Percentiles rank a stretch among this genome's conserved stretches.
Conservation (phyloP, 2,329 filamentous ascomycete species). For the Monosporascus sp. region DNA sequence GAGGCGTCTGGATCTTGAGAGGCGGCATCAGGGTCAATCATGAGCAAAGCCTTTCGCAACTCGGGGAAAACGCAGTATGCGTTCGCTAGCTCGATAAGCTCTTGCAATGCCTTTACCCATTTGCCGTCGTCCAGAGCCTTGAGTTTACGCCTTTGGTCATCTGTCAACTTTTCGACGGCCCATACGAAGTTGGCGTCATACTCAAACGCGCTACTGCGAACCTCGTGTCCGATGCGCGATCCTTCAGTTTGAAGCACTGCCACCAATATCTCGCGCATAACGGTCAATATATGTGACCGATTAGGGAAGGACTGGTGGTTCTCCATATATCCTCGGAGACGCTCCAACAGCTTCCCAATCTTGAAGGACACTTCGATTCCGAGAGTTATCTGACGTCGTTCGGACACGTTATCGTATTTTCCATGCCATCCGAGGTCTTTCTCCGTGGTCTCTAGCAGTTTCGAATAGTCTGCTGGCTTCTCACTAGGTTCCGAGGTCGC, state of each 20-base stretch:
- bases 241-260: constrained; percentile 1
- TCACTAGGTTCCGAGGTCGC: constrained; percentile 3
- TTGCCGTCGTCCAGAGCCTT: constrained; percentile 1
- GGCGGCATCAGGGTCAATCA: background rate
- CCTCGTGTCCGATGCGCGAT: constrained; percentile 3
- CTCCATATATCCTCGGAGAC: constrained; percentile 2
- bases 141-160: background rate
- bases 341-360: background rate
- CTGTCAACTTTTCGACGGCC: constrained; percentile 1
- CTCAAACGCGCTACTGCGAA: background rate
- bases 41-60: background rate
- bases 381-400: background rate
- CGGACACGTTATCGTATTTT: constrained; percentile 2
- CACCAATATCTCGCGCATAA: constrained; percentile 5
- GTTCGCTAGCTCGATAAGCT: background rate
- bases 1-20: background rate
- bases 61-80: background rate
- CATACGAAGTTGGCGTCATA: constrained; percentile 2
- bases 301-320: constrained; percentile 1
- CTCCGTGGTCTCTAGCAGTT: constrained; percentile 1
- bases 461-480: constrained; percentile 2
- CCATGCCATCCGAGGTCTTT: constrained; percentile 5
- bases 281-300: constrained; percentile 1
- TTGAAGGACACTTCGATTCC: constrained; percentile 1
- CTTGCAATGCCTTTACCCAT: background rate